A percentile compares a stretch with the other conserved stretches of the same genome.
phyloP scores from a whole-genome alignment of 257 asterid species.

The Forsythia suspensa region DNA sequence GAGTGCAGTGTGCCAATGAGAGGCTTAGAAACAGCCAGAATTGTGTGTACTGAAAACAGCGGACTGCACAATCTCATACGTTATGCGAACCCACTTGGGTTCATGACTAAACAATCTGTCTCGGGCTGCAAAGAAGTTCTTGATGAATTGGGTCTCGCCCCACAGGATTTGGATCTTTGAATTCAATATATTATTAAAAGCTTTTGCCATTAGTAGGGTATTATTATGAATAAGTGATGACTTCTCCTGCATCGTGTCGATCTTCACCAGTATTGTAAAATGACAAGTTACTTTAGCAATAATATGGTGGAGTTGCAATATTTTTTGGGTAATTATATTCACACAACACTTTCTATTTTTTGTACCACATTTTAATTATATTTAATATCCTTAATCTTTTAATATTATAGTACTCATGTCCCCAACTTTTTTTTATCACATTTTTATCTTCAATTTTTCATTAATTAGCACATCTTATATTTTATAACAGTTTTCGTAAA shows the following conservation, averaged over 20 bases:
- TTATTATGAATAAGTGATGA: neutral
- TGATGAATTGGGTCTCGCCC: slow-evolving; percentile 24
- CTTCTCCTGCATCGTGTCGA: neutral
- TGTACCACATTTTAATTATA: too few relatives aligned
- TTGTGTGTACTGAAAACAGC: slow-evolving; percentile 35
- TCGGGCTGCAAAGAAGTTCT: slow-evolving; percentile 38
- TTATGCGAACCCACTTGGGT: slow-evolving; percentile 53
- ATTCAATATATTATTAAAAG: neutral
- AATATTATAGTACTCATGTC: too few relatives aligned
- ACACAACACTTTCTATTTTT: too few relatives aligned
- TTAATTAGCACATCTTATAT: too few relatives aligned
- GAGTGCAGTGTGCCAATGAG: slow-evolving; percentile 42
- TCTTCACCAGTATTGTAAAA: neutral
- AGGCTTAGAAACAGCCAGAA: slow-evolving; percentile 15
- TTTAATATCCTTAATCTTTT: too few relatives aligned
- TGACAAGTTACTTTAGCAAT: neutral
- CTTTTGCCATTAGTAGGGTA: neutral
- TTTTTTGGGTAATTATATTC: too few relatives aligned
- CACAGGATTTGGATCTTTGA: neutral
- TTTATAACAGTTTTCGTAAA: too few relatives aligned
- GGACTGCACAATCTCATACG: slow-evolving; percentile 41
- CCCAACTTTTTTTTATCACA: too few relatives aligned
- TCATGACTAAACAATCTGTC: slow-evolving; percentile 32
- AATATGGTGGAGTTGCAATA: neutral
- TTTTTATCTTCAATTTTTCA: too few relatives aligned